Evolutionary conservation across 352 stramenopile genomes (phyloP), one percentile per base, ranked within the genome.

Genomic region (Phytophthora citrophthora): DNA sequence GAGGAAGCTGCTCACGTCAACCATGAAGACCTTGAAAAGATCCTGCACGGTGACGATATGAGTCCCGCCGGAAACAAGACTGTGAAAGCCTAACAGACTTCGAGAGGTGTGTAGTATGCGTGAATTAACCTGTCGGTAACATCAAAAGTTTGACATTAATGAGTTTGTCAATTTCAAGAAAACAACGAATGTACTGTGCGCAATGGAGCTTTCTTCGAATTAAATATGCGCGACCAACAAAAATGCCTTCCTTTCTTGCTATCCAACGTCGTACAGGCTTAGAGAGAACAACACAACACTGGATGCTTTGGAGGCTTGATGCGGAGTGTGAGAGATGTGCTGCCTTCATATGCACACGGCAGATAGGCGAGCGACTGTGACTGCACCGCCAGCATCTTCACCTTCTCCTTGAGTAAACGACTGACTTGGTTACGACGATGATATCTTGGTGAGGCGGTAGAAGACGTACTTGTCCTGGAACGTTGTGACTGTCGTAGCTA

Each of bases 401-500:
- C 34, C 43, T 60, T 20, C 48, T 34, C 27, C 47, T 55, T 31
- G 41, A 29, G 32, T 32, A 50, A 53, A 56, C 26, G 46, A 61
- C 48, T 54, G 51, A 61, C 47, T 56, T 47, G 44, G 48, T 71
- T 77, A 88, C 54, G 69, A 58, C 41, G 63, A 60, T 23, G 63
- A 68, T 32, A 83, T 68, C 38, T 79, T 76, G 15, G 72, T 84
- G 50, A 95, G 74, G 23, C 88, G 82, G 56, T 94, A 95, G 68
- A 95, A 93, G 36, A 93, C 82, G 59, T 93, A 94, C 60, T 90
- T 90, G 75, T 94, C 86, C 56, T 95, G 88, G 76, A 95, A 95
- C 54, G 73, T 88, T 23, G 79, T 76, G 46, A 91, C 74, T 27
- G 65, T 78, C 31, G 82, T 79, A 12, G 87, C 82, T 38, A 95